Evolutionary conservation across 2,329 filamentous ascomycete species (phyloP).

Genomic region (Paraconiothyrium brasiliense): DNA sequence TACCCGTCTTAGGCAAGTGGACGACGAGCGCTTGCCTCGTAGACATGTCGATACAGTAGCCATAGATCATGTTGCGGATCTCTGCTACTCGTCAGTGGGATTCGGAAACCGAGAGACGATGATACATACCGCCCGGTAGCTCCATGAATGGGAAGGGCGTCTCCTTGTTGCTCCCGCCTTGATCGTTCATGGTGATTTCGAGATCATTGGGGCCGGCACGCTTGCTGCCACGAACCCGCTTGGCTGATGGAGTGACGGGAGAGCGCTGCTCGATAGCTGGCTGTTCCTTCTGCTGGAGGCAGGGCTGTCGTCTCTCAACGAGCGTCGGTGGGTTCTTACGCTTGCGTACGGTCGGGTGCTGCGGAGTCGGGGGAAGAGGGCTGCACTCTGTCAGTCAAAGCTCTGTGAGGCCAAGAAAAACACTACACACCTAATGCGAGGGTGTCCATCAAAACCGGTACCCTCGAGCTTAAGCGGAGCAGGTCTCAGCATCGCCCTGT

Average conservation of each 20-base stretch:
- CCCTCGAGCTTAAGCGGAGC: conserved; percentile 3
- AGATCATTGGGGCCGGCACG: not conserved
- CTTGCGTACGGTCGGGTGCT: not conserved
- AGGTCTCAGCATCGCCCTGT: not conserved
- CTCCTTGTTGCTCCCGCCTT: not conserved
- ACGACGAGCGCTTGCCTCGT: conserved; percentile 35
- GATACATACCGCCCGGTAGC: conserved; percentile 19
- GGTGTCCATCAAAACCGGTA: not conserved
- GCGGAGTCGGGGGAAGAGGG: conserved; percentile 8
- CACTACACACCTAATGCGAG: conserved; percentile 4
- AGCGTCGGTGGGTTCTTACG: conserved; percentile 1
- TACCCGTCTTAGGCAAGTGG: conserved; percentile 35
- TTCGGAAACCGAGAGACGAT: not conserved
- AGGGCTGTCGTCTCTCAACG: not conserved
- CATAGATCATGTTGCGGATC: conserved; percentile 41
- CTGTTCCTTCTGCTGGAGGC: not conserved
- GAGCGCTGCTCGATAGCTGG: not conserved
- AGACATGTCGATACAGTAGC: conserved; percentile 15
- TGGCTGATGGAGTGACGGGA: not conserved
- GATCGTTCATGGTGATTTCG: conserved; percentile 7
- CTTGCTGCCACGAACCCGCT: not conserved
- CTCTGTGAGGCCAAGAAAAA: not conserved
- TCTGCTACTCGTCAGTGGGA: conserved; percentile 28
- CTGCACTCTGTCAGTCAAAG: not conserved
- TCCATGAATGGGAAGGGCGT: conserved; percentile 19